Conservation (phyloP, 257 asterid species). For the Solanum infundibuliforme region DNA sequence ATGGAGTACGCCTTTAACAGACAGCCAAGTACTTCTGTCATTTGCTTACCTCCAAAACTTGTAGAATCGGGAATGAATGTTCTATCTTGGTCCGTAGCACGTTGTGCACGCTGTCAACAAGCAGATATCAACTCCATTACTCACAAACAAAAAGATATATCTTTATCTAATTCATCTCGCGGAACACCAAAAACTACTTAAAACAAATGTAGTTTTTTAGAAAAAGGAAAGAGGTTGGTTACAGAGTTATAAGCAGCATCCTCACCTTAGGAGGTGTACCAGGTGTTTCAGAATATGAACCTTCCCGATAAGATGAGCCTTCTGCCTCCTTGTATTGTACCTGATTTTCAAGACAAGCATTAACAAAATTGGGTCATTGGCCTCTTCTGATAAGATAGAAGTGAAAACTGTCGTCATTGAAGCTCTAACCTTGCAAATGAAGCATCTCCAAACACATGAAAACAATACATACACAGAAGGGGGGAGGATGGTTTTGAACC, state of each 20-base stretch:
- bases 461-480: not conserved
- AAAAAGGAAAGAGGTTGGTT: not conserved
- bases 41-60: conserved; percentile 50
- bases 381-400: not conserved
- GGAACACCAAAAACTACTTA: not conserved
- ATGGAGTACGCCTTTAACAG: not conserved
- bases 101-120: conserved; percentile 49
- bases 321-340: conserved; percentile 88
- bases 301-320: conserved; percentile 80
- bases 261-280: conserved; percentile 90
- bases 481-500: not conserved
- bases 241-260: not conserved
- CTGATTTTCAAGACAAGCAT: conserved; percentile 24
- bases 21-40: not conserved
- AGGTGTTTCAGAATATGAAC: conserved; percentile 73
- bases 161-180: not conserved
- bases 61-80: conserved; percentile 64
- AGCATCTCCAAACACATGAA: not conserved
- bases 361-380: not conserved
- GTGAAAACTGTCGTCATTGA: not conserved
- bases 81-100: conserved; percentile 67
- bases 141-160: not conserved
- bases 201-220: not conserved
- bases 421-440: not conserved
- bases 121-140: not conserved